These are phyloP conservation scores for Friedmanniomyces endolithicus DNA, from an alignment of 495 filamentous ascomycete genomes.

Conservation along the genomic window DNA sequence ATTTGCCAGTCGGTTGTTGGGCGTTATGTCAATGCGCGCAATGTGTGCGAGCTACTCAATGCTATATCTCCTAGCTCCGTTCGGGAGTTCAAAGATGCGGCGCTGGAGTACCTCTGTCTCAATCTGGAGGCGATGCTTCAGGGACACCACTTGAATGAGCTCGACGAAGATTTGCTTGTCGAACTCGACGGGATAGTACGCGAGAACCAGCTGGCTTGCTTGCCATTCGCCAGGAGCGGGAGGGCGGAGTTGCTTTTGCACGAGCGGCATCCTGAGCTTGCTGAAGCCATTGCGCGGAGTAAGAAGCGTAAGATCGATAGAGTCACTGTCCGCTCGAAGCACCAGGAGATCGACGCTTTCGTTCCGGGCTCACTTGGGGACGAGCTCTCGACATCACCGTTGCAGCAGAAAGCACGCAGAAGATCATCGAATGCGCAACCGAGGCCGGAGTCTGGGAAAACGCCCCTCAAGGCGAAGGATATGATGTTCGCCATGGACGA, in stretches of 20 bases:
- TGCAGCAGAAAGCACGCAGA: constrained; percentile 8
- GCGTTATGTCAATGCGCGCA: constrained; percentile 76
- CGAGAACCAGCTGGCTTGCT: constrained; percentile 64
- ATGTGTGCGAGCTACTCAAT: constrained; percentile 73
- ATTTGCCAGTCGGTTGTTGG: constrained; percentile 81
- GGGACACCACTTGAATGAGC: constrained; percentile 70
- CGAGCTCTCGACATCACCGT: constrained; percentile 4
- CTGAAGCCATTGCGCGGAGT: constrained; percentile 40
- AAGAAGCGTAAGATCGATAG: constrained; percentile 46
- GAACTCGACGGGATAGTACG: constrained; percentile 70
- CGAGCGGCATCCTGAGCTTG: constrained; percentile 56
- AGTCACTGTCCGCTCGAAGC: constrained; percentile 44
- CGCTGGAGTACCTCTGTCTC: constrained; percentile 80
- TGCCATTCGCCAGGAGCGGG: constrained; percentile 62
- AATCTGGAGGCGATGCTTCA: constrained; percentile 83
- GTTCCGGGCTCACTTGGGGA: constrained; percentile 31
- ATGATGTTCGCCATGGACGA: constrained; percentile 94
- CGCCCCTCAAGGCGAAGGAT: constrained; percentile 53
- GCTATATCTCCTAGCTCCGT: constrained; percentile 69
- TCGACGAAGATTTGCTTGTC: constrained; percentile 69
- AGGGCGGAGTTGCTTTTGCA: constrained; percentile 57
- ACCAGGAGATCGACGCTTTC: constrained; percentile 9
- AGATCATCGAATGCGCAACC: not conserved
- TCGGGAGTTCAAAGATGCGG: constrained; percentile 74
- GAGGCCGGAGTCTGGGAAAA: constrained; percentile 30